A percentile compares a stretch with the other conserved stretches of the same genome.
phyloP scores from a whole-genome alignment of 768 basidiomycete species.

The Mycena metata region DNA sequence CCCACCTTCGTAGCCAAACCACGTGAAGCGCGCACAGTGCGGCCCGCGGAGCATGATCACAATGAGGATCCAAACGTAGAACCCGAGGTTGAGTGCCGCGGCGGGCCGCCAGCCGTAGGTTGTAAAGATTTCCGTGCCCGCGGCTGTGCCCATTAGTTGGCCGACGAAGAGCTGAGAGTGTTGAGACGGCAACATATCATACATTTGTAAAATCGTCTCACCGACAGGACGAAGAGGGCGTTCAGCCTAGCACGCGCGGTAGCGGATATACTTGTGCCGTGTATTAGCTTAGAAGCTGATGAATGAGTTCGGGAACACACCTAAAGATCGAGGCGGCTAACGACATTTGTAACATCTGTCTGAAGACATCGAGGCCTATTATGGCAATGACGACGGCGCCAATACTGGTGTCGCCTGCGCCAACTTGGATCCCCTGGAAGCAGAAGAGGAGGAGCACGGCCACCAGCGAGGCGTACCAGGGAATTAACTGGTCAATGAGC shows the following conservation, averaged over 20 bases:
- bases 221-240: constrained; percentile 75
- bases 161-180: constrained; percentile 72
- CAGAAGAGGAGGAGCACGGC: constrained; percentile 61
- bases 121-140: constrained; percentile 80
- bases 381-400: constrained; percentile 78
- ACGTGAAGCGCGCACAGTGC: constrained; percentile 67
- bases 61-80: constrained; percentile 67
- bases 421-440: constrained; percentile 75
- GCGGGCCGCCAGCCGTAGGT: constrained; percentile 78
- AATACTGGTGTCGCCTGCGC: constrained; percentile 77
- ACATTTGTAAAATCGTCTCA: background rate
- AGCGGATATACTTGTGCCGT: constrained; percentile 50
- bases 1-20: constrained; percentile 78
- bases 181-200: too few species aligned
- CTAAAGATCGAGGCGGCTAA: constrained; percentile 70
- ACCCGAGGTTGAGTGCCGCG: constrained; percentile 71
- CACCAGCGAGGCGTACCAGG: constrained; percentile 82
- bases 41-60: constrained; percentile 78
- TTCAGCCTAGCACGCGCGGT: constrained; percentile 79
- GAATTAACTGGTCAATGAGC: constrained; percentile 76
- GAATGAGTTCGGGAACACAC: constrained; percentile 44
- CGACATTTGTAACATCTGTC: constrained; percentile 82
- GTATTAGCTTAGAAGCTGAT: constrained; percentile 20
- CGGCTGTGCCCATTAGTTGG: constrained; percentile 86
- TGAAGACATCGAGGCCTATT: constrained; percentile 79